Evolutionary conservation across 2,329 filamentous ascomycete genomes (phyloP).

Genomic region (Diaporthe longicolla): DNA sequence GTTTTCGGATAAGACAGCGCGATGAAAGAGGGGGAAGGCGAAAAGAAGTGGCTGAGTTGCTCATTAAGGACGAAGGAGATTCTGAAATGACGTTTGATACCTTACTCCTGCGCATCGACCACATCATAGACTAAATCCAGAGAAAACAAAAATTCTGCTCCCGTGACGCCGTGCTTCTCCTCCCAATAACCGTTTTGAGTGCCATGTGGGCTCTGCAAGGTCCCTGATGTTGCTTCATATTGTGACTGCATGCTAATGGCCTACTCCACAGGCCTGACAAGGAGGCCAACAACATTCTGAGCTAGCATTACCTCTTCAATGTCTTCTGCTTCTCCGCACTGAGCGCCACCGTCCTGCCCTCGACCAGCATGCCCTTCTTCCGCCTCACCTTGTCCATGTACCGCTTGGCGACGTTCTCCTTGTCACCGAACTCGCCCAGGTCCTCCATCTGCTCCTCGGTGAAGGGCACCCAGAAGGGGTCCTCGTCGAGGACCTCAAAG

Average conservation of each 20-base stretch:
- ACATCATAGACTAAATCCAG: conserved; percentile 39
- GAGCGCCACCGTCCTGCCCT: conserved; percentile 80
- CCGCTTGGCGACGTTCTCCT: conserved; percentile 94
- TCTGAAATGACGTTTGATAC: conserved; percentile 31
- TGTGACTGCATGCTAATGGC: not conserved
- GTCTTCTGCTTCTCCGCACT: conserved; percentile 94
- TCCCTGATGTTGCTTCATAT: not conserved
- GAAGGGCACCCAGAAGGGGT: conserved; percentile 97
- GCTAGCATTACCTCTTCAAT: conserved; percentile 66
- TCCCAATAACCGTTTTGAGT: not conserved
- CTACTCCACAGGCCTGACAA: not conserved
- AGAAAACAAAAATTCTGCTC: conserved; percentile 35
- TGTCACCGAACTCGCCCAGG: conserved; percentile 91
- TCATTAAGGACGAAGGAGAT: conserved; percentile 12
- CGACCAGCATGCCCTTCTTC: conserved; percentile 90
- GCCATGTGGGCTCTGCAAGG: not conserved
- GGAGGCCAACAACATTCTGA: not conserved
- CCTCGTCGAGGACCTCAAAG: conserved; percentile 93
- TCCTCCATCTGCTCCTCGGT: conserved; percentile 98
- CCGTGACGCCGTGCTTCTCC: not conserved
- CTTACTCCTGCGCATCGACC: conserved; percentile 30
- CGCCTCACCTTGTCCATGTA: conserved; percentile 93
- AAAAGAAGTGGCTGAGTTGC: conserved; percentile 25
- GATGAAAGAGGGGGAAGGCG: conserved; percentile 2
- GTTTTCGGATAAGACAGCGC: conserved; percentile 7